Evolutionary conservation across 192 early-diverging fungal species (phyloP).

Genomic region (Podila minutissima): DNA sequence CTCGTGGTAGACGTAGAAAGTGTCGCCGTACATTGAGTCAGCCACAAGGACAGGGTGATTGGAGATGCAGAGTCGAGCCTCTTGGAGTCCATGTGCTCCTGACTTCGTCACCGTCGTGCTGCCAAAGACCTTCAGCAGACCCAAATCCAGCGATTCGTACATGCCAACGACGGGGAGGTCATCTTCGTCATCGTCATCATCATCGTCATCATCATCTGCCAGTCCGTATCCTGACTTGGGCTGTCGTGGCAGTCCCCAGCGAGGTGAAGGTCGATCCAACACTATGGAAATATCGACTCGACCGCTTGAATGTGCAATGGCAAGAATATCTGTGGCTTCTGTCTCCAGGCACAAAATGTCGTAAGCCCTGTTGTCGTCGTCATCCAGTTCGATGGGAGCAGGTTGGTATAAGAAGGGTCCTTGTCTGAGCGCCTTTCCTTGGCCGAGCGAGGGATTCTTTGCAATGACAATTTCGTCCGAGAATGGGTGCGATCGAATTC

Average conservation of each 20-base stretch:
- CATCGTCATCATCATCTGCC: not conserved
- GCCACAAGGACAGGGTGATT: conserved; percentile 61
- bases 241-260: conserved; percentile 39
- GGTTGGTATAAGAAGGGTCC: conserved; percentile 65
- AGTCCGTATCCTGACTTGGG: conserved; percentile 6
- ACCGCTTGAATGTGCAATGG: conserved; percentile 68
- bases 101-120: not conserved
- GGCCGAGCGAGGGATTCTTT: conserved; percentile 11
- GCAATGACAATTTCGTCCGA: conserved; percentile 19
- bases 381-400: conserved; percentile 42
- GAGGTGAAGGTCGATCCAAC: conserved; percentile 54
- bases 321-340: conserved; percentile 61
- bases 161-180: conserved; percentile 26
- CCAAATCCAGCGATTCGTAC: conserved; percentile 56
- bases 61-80: conserved; percentile 54
- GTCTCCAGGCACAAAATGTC: conserved; percentile 60
- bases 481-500: conserved; percentile 28
- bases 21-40: conserved; percentile 69
- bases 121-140: conserved; percentile 37
- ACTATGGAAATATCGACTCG: conserved; percentile 71
- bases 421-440: conserved; percentile 37
- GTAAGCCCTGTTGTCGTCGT: conserved; percentile 32
- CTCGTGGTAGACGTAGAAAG: conserved; percentile 76
- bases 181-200: not conserved
- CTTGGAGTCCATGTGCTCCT: conserved; percentile 21